Percentiles rank a stretch among this genome's conserved stretches.
phyloP scores from a whole-genome alignment of 73 alveolate species.

The Paramecium sexaurelia region DNA sequence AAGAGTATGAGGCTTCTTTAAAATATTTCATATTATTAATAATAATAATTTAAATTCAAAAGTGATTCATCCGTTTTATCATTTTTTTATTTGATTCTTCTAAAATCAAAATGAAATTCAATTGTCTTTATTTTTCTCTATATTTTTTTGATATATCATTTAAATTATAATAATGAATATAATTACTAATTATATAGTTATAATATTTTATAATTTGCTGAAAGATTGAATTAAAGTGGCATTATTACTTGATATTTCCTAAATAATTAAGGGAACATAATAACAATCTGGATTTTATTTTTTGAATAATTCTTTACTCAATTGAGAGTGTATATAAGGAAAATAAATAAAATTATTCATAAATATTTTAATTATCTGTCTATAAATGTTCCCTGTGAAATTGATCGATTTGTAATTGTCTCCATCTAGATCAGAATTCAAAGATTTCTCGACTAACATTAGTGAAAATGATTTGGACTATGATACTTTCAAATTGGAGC shows the following conservation, averaged over 20 bases:
- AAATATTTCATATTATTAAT: neutral
- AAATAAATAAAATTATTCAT: slow-evolving; percentile 47
- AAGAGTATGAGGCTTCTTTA: neutral
- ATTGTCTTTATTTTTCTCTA: too few species aligned
- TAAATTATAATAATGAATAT: too few species aligned
- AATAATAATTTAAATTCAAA: neutral
- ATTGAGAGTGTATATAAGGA: neutral
- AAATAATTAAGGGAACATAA: too few species aligned
- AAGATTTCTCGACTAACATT: slow-evolving; percentile 26
- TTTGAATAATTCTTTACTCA: neutral
- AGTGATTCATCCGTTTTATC: neutral
- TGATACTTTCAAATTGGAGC: slow-evolving; percentile 3
- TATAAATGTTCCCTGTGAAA: slow-evolving; percentile 47
- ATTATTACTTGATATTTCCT: too few species aligned
- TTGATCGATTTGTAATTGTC: slow-evolving; percentile 9
- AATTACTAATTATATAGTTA: too few species aligned
- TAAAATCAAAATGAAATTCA: too few species aligned
- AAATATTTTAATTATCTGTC: slow-evolving; percentile 39
- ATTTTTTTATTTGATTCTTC: neutral
- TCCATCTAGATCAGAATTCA: slow-evolving; percentile 43
- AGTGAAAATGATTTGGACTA: slow-evolving; percentile 44
- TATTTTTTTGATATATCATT: too few species aligned
- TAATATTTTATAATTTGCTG: too few species aligned
- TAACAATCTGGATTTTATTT: neutral
- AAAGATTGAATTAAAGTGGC: too few species aligned